Conservation (phyloP, 805 yeast genomes). For the Grigorovia transvaalensis region DNA sequence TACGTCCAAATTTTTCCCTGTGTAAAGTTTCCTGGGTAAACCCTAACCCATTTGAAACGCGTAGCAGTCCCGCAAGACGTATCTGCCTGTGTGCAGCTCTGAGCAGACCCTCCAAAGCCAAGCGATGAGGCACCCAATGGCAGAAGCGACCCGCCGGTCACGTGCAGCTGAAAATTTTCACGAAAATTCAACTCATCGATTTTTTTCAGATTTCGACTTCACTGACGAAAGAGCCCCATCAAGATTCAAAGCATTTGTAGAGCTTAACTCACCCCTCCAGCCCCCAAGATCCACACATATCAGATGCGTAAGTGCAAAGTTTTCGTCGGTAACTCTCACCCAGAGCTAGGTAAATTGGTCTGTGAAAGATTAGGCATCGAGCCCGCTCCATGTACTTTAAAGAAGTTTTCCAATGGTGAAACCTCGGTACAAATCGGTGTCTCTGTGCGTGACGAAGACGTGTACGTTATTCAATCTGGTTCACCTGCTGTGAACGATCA, state of each 20-base stretch:
- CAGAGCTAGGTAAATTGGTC: constrained; percentile 81
- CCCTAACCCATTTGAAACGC: neutral
- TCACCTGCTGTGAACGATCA: constrained; percentile 83
- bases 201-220: neutral
- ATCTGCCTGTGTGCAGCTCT: too few species aligned
- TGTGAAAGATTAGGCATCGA: constrained; percentile 87
- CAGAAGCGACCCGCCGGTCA: neutral
- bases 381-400: constrained; percentile 85
- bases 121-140: neutral
- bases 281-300: neutral
- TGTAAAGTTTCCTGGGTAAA: neutral
- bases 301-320: constrained; percentile 93
- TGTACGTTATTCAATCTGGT: constrained; percentile 85
- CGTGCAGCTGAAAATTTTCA: neutral
- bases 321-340: constrained; percentile 94
- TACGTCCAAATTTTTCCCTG: neutral
- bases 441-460: constrained; percentile 94
- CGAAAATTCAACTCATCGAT: neutral
- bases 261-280: neutral
- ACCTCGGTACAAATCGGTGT: constrained; percentile 93
- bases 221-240: neutral
- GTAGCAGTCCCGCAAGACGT: too few species aligned
- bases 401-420: constrained; percentile 94
- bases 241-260: neutral
- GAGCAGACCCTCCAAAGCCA: neutral